Evolutionary conservation across 2,329 filamentous ascomycete genomes (phyloP), one percentile per base, ranked within the genome.

Genomic region (Fusarium paranaense): DNA sequence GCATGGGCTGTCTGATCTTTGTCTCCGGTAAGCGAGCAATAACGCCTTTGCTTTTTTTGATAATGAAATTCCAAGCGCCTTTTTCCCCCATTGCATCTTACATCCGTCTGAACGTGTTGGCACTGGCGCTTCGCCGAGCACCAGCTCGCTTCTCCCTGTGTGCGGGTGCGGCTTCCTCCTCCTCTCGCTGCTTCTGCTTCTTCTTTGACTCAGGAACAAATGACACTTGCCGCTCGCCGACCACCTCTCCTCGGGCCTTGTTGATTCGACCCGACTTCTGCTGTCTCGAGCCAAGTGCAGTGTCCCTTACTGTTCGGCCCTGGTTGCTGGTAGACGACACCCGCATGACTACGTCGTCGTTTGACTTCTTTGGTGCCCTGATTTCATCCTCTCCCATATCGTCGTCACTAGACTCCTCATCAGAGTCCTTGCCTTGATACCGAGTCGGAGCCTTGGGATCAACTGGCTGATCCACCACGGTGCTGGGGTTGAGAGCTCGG

Each of bases 401-500:
- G 40, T 84, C 82, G 75, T 81, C 85, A 64, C 81, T 86, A 45
- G 84, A 84, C 58, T 86, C 86, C 16, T 85, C 85, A 35, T 85
- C 86, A 13, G 83, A 84, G 60, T 84, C 83, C 70, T 81, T 82
- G 61, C 78, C 82, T 66, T 84, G 82, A 52, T 83, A 84, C 52
- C 81, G 78, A 52, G 77, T 78, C 14, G 81, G 79, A 54, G 79
- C 80, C 75, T 89, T 79, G 60, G 80, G 71, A 66, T 80, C 76
- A 33, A 71, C 71, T 45, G 77, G 76, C n/a, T 81, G 81, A 54
- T 82, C 79, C 66, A 86, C 80, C n/a, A 86, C 79, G 6, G 94
- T 97, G 82, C 94, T 97, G 6, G 97, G 95, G 81, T 99, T 99
- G 83, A 97, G 91, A 54, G 92, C 89, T 68, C 92, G 90, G 86